These are phyloP conservation scores for Gamsiella multidivaricata DNA, from an alignment of 192 early-diverging fungal species.

Conservation along the genomic window DNA sequence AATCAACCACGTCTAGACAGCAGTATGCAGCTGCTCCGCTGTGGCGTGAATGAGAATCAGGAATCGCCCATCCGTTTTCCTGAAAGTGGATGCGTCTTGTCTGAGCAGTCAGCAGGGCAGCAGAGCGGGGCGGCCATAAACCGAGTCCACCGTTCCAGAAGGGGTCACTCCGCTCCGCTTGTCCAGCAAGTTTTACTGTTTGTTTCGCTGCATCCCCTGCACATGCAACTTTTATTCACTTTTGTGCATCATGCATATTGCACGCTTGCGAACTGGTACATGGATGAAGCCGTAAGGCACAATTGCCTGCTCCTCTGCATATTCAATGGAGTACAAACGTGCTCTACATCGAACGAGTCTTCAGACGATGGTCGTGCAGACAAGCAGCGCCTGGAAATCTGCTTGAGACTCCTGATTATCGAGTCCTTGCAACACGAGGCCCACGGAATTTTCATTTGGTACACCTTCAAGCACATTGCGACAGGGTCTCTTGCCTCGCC, in stretches of 20 bases:
- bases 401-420: not conserved
- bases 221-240: too few relatives aligned
- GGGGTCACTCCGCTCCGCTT: too few relatives aligned
- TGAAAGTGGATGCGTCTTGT: too few relatives aligned
- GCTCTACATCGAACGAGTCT: not conserved
- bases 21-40: not conserved
- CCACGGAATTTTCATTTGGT: not conserved
- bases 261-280: too few relatives aligned
- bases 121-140: too few relatives aligned
- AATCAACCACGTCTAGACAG: not conserved
- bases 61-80: not conserved
- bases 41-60: conserved; percentile 33
- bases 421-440: not conserved
- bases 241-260: too few relatives aligned
- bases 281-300: not conserved
- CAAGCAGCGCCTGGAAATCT: not conserved
- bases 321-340: too few relatives aligned
- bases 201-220: too few relatives aligned
- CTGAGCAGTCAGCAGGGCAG: too few relatives aligned
- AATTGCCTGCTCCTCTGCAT: not conserved
- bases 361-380: not conserved
- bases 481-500: conserved; percentile 5
- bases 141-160: not conserved
- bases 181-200: too few relatives aligned
- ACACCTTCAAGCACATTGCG: not conserved